Percentiles rank a stretch among this genome's conserved stretches.
These are phyloP conservation scores for Anastatica hierochuntica DNA, from an alignment of 345 rosid species.

Conservation along the genomic window DNA sequence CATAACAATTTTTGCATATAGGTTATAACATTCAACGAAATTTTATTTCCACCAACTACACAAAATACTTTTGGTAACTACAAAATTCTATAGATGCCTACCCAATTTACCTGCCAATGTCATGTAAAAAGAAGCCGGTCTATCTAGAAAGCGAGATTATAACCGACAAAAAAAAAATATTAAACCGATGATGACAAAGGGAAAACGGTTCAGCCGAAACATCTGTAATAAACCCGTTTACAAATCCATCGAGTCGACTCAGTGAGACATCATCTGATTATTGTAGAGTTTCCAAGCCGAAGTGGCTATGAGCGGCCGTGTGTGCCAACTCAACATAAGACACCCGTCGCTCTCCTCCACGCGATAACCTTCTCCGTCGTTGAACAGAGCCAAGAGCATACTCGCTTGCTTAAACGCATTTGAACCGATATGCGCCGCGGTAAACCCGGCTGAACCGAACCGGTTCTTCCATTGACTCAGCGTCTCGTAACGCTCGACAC, in stretches of 20 bases:
- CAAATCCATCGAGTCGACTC: too few species aligned
- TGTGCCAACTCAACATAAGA: constrained; percentile 78
- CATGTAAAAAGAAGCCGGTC: background rate
- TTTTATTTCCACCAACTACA: constrained; percentile 10
- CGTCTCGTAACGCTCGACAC: constrained; percentile 72
- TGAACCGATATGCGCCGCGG: constrained; percentile 60
- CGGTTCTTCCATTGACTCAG: constrained; percentile 56
- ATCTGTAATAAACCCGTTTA: background rate
- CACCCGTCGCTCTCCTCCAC: constrained; percentile 78
- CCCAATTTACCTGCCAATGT: constrained; percentile 14
- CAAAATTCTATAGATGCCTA: background rate
- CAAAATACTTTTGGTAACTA: background rate
- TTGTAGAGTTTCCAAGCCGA: constrained; percentile 62
- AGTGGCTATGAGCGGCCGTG: constrained; percentile 63
- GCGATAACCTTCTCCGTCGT: constrained; percentile 66
- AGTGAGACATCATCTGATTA: constrained; percentile 6
- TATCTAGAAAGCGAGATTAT: background rate
- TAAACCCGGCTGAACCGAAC: constrained; percentile 47
- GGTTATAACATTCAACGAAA: background rate
- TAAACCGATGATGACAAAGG: constrained; percentile 3
- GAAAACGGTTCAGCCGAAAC: constrained; percentile 1
- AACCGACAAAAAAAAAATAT: background rate
- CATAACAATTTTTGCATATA: background rate
- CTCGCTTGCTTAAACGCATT: constrained; percentile 86
- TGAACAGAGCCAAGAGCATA: constrained; percentile 53